Conservation (phyloP, 163 green algal genomes). For the Dunaliella salina region DNA sequence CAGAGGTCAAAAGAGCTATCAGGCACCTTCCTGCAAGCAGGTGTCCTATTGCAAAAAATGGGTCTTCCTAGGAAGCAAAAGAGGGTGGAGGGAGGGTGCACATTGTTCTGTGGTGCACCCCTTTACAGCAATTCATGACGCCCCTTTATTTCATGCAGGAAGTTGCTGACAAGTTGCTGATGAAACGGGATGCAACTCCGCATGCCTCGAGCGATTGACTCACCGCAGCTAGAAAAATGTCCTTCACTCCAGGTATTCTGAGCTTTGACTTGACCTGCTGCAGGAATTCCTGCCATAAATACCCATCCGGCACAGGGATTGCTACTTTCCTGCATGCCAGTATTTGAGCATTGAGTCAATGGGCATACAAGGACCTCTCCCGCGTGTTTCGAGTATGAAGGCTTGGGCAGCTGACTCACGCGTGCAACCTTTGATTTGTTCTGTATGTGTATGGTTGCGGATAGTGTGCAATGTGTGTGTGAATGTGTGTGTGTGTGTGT, state of each 20-base stretch:
- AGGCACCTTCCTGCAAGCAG: no score
- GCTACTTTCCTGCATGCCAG: slow-evolving; percentile 68
- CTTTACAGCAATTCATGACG: no score
- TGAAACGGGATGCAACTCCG: no score
- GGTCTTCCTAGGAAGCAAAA: not conserved
- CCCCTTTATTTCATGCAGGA: no score
- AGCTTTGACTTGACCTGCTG: slow-evolving; percentile 75
- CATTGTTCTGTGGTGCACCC: no score
- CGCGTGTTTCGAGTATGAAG: no score
- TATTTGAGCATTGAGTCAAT: not conserved
- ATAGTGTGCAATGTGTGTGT: not conserved
- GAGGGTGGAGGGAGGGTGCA: not conserved
- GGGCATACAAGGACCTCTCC: no score
- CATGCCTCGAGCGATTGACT: not conserved
- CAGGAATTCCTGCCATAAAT: slow-evolving; percentile 73
- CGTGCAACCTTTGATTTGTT: not conserved
- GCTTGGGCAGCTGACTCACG: no score
- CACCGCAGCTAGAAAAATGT: slow-evolving; percentile 70
- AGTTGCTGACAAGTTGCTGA: no score
- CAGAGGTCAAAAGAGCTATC: no score
- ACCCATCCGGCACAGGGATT: slow-evolving; percentile 74
- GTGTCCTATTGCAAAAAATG: no score
- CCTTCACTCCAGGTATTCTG: slow-evolving; percentile 62
- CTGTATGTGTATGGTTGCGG: not conserved
- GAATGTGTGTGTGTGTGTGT: not conserved